Evolutionary conservation across 768 basidiomycete genomes (phyloP).

Genomic region (Termitomyces sp.): DNA sequence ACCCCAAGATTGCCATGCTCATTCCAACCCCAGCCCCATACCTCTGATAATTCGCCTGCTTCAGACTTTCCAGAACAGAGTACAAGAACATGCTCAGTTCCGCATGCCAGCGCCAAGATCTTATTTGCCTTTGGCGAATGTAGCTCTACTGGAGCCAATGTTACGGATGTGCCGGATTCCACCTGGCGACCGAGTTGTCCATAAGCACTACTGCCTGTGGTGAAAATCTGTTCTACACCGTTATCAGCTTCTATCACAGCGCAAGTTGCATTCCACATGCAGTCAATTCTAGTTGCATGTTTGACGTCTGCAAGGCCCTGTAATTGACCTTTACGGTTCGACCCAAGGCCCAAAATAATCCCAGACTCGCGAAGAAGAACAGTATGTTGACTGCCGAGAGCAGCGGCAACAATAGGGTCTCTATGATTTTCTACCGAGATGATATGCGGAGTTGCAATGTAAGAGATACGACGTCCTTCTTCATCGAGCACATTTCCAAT

Average conservation of each 20-base stretch:
- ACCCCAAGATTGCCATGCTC: constrained; percentile 92
- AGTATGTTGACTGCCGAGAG: constrained; percentile 40
- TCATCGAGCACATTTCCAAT: constrained; percentile 41
- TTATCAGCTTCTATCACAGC: constrained; percentile 23
- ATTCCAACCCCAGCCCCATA: constrained; percentile 97
- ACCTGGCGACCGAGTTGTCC: constrained; percentile 56
- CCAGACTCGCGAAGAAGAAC: constrained; percentile 56
- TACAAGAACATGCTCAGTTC: constrained; percentile 80
- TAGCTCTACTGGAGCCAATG: constrained; percentile 25
- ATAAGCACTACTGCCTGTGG: constrained; percentile 53
- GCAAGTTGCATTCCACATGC: constrained; percentile 84
- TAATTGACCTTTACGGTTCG: constrained; percentile 68
- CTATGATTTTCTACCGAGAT: constrained; percentile 26
- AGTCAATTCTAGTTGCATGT: constrained; percentile 31
- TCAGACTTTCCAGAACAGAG: constrained; percentile 16
- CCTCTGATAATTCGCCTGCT: constrained; percentile 22
- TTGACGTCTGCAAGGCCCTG: constrained; percentile 24
- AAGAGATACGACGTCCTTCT: constrained; percentile 20
- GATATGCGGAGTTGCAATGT: constrained; percentile 26
- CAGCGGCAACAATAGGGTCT: constrained; percentile 28
- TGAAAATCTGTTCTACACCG: constrained; percentile 22
- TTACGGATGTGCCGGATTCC: constrained; percentile 5
- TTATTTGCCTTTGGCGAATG: constrained; percentile 15
- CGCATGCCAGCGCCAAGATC: constrained; percentile 49
- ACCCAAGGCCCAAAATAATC: constrained; percentile 51